Percentiles rank a stretch among this genome's conserved stretches.
Conservation (phyloP, 768 basidiomycete genomes). For the Paxillus involutus region DNA sequence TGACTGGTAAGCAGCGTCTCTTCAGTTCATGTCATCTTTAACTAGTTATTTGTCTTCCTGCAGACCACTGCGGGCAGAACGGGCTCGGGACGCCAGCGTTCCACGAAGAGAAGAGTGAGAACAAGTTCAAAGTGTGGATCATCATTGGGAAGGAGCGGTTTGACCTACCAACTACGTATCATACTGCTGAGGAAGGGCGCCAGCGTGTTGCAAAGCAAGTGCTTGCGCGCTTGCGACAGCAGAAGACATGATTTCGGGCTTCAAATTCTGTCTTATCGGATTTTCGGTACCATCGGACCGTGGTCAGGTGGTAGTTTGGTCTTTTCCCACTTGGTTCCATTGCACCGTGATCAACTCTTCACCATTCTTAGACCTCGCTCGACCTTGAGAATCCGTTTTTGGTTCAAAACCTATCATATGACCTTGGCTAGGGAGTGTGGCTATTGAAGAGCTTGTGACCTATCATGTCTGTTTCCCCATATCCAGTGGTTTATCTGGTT, state of each 20-base stretch:
- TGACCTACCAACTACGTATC: conserved; percentile 42
- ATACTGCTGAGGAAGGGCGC: conserved; percentile 37
- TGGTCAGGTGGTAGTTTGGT: background rate
- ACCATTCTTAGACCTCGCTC: background rate
- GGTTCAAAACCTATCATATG: background rate
- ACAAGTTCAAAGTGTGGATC: conserved; percentile 44
- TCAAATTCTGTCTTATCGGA: background rate
- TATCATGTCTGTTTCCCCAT: background rate
- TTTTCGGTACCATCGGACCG: background rate
- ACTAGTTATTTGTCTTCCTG: background rate
- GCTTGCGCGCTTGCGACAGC: conserved; percentile 35
- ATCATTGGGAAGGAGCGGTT: conserved; percentile 43
- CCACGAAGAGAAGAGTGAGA: conserved; percentile 22
- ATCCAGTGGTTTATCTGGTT: background rate
- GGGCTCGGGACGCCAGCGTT: conserved; percentile 33
- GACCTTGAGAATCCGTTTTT: background rate
- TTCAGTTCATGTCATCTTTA: background rate
- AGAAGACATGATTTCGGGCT: background rate
- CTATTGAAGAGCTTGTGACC: background rate
- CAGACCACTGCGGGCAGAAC: conserved; percentile 21
- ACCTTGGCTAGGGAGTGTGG: background rate
- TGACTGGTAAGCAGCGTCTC: conserved; percentile 10
- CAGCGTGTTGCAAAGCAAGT: conserved; percentile 48
- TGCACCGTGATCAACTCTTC: background rate
- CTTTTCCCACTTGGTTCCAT: background rate